Evolutionary conservation across 495 filamentous ascomycete species (phyloP).

Genomic region (Thozetella sp.): DNA sequence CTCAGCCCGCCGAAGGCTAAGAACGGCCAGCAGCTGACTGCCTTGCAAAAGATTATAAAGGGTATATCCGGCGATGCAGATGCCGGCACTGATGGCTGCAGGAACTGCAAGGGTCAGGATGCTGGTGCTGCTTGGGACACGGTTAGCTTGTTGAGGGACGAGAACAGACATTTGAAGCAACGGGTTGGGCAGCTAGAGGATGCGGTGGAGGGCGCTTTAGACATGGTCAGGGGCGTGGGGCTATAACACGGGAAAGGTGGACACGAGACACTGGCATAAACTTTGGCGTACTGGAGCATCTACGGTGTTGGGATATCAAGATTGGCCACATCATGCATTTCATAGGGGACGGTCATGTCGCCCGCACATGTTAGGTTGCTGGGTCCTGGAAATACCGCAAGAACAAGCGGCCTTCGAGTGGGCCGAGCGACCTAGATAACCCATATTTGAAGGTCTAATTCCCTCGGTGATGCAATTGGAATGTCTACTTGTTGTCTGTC

Average conservation of each 20-base stretch:
- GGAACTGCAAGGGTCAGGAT: slow-evolving; percentile 62
- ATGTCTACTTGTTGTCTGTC: too few species aligned
- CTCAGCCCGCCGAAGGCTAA: slow-evolving; percentile 16
- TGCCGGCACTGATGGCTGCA: slow-evolving; percentile 40
- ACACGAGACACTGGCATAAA: neutral
- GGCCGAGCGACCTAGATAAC: too few species aligned
- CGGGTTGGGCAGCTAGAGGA: slow-evolving; percentile 67
- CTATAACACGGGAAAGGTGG: slow-evolving; percentile 8
- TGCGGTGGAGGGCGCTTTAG: slow-evolving; percentile 72
- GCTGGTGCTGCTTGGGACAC: slow-evolving; percentile 72
- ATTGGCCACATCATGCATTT: neutral
- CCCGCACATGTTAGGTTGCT: too few species aligned
- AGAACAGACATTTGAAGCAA: slow-evolving; percentile 72
- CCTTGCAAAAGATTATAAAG: slow-evolving; percentile 54
- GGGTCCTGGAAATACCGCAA: too few species aligned
- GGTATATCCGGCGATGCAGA: slow-evolving; percentile 36
- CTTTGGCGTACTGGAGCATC: neutral
- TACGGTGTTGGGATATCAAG: neutral
- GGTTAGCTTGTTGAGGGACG: slow-evolving; percentile 67
- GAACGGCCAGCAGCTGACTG: slow-evolving; percentile 30
- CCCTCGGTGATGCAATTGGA: too few species aligned
- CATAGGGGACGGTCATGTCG: too few species aligned
- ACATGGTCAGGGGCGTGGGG: slow-evolving; percentile 57
- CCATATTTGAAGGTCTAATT: too few species aligned
- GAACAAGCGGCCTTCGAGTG: too few species aligned